Percentiles rank a stretch among this genome's conserved stretches.
Conservation (phyloP, 2,329 filamentous ascomycete genomes). For the Nigrograna mackinnonii region DNA sequence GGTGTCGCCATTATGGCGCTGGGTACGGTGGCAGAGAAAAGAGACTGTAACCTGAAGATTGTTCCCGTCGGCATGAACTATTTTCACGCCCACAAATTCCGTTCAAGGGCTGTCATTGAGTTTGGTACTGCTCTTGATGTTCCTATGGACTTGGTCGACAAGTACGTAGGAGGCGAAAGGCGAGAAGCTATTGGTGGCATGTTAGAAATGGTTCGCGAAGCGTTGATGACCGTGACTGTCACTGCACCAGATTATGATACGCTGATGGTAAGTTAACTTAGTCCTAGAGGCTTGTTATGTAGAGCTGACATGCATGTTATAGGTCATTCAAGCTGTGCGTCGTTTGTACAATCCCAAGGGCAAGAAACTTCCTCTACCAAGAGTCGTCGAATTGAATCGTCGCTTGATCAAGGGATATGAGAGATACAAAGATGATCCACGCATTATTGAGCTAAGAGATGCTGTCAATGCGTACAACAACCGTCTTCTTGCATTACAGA, state of each 20-base stretch:
- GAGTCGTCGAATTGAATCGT: constrained; percentile 92
- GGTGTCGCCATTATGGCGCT: constrained; percentile 98
- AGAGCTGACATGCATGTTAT: constrained; percentile 19
- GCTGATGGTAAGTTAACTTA: constrained; percentile 67
- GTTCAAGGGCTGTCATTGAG: constrained; percentile 92
- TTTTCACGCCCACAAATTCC: constrained; percentile 98
- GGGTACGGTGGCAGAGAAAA: constrained; percentile 81
- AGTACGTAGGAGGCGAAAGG: constrained; percentile 76
- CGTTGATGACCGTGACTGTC: constrained; percentile 85
- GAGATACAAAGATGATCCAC: constrained; percentile 86
- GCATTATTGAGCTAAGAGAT: constrained; percentile 75
- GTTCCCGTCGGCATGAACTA: constrained; percentile 99
- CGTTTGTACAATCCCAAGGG: constrained; percentile 92
- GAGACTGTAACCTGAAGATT: constrained; percentile 87
- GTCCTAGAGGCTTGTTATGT: background rate
- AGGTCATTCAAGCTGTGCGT: constrained; percentile 89
- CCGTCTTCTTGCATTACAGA: constrained; percentile 79
- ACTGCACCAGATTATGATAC: constrained; percentile 94
- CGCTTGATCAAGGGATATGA: constrained; percentile 89
- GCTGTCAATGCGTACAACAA: constrained; percentile 85
- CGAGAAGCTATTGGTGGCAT: constrained; percentile 85
- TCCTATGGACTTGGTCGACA: constrained; percentile 77
- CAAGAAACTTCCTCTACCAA: constrained; percentile 88
- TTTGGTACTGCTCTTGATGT: constrained; percentile 91
- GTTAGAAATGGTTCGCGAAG: constrained; percentile 83